Conservation (phyloP, 495 filamentous ascomycete genomes). For the Penicillium angulare region DNA sequence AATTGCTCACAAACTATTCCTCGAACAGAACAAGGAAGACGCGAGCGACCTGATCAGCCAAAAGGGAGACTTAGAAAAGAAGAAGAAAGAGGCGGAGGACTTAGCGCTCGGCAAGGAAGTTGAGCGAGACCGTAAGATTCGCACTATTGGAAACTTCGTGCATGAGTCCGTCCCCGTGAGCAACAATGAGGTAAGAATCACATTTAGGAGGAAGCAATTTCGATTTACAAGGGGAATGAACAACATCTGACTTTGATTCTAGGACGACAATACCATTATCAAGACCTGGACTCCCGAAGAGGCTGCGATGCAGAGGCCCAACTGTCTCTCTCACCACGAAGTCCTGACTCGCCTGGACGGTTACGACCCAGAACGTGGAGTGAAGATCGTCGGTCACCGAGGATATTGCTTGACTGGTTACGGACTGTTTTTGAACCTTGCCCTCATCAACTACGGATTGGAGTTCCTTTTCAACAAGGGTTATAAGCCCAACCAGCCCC, state of each 20-base stretch:
- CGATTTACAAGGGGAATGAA: neutral
- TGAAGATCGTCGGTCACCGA: slow-evolving; percentile 92
- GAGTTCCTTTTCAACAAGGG: slow-evolving; percentile 76
- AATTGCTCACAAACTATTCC: slow-evolving; percentile 1
- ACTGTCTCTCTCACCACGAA: slow-evolving; percentile 88
- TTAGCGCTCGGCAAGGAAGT: slow-evolving; percentile 70
- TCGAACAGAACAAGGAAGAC: slow-evolving; percentile 73
- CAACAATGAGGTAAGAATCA: slow-evolving; percentile 69
- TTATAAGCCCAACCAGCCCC: slow-evolving; percentile 87
- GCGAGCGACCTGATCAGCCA: slow-evolving; percentile 69
- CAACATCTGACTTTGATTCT: neutral
- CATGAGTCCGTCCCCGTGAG: slow-evolving; percentile 89
- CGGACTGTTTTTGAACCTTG: slow-evolving; percentile 91
- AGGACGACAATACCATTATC: slow-evolving; percentile 78
- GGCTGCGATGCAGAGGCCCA: slow-evolving; percentile 62
- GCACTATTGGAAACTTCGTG: slow-evolving; percentile 88
- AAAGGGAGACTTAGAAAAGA: slow-evolving; percentile 72
- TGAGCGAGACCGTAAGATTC: slow-evolving; percentile 71
- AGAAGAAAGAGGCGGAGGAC: slow-evolving; percentile 76
- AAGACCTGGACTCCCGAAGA: slow-evolving; percentile 78
- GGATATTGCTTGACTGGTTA: slow-evolving; percentile 89
- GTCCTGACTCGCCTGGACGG: slow-evolving; percentile 84
- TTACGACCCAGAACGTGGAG: slow-evolving; percentile 89
- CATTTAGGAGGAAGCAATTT: neutral
- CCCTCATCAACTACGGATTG: slow-evolving; percentile 89